Conservation (phyloP, 192 early-diverging fungal genomes). For the Spinellus fusiger region DNA sequence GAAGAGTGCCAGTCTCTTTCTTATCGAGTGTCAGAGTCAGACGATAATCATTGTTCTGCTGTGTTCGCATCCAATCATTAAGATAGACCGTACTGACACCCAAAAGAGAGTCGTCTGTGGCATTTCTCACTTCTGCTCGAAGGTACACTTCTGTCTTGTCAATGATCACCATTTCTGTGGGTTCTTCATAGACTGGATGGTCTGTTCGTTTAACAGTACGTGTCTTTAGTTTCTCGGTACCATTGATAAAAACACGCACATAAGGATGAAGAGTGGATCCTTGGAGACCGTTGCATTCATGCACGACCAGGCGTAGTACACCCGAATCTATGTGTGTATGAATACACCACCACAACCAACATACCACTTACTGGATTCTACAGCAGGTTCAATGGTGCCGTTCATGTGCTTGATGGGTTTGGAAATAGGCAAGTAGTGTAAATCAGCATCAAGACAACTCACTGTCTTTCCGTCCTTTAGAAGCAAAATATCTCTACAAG, state of each 20-base stretch:
- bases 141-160: conserved; percentile 54
- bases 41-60: conserved; percentile 23
- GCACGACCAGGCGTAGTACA: conserved; percentile 49
- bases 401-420: conserved; percentile 29
- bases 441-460: conserved; percentile 26
- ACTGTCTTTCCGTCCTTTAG: conserved; percentile 27
- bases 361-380: conserved; percentile 43
- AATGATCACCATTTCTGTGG: conserved; percentile 61
- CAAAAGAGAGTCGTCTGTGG: conserved; percentile 22
- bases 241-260: conserved; percentile 44
- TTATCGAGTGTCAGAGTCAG: conserved; percentile 17
- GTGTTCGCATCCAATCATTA: conserved; percentile 24
- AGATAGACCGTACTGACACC: conserved; percentile 29
- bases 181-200: conserved; percentile 67
- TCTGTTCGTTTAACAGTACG: conserved; percentile 55
- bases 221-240: conserved; percentile 39
- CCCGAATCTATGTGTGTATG: conserved; percentile 39
- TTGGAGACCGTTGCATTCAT: conserved; percentile 45
- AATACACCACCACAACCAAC: neutral
- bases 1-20: conserved; percentile 14
- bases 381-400: conserved; percentile 34
- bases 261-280: conserved; percentile 41
- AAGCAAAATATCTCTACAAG: conserved; percentile 9
- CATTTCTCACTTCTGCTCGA: conserved; percentile 54
- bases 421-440: conserved; percentile 37